Percentiles rank a stretch among this genome's conserved stretches.
Conservation (phyloP, 129 eudicot species). For the Escallonia herrerae region DNA sequence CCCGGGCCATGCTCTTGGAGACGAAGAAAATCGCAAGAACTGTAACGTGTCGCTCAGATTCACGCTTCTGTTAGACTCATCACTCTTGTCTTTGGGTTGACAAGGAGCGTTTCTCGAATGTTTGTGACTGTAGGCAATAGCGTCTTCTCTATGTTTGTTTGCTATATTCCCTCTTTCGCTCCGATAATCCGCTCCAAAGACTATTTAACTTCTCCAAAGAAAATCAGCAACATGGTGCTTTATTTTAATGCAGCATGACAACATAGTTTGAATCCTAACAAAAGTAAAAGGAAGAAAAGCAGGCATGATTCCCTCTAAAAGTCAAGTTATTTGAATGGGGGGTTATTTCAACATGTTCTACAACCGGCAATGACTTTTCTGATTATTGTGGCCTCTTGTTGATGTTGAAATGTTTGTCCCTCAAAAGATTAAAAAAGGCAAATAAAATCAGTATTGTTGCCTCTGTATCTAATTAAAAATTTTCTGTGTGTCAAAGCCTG, state of each 20-base stretch:
- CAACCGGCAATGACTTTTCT: conserved; percentile 34
- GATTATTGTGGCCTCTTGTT: conserved; percentile 19
- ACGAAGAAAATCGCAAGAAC: too few species aligned
- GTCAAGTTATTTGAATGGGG: conserved; percentile 29
- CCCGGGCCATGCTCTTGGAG: too few species aligned
- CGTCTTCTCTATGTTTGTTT: background rate
- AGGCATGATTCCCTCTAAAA: conserved; percentile 26
- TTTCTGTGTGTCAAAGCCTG: too few species aligned
- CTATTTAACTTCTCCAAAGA: background rate
- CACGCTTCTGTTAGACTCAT: background rate
- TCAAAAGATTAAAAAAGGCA: background rate
- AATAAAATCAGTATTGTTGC: too few species aligned
- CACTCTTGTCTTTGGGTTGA: too few species aligned
- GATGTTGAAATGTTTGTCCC: conserved; percentile 36
- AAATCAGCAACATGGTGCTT: background rate
- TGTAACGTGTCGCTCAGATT: too few species aligned
- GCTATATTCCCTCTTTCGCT: background rate
- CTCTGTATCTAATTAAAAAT: too few species aligned
- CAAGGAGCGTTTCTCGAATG: too few species aligned
- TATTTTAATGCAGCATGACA: conserved; percentile 28
- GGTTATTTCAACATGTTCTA: conserved; percentile 15
- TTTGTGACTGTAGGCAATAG: background rate
- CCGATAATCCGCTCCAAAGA: background rate
- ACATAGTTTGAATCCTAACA: conserved; percentile 23
- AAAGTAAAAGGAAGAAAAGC: conserved; percentile 27